A percentile compares a stretch with the other conserved stretches of the same genome.
Conservation (phyloP, 2,329 filamentous ascomycete genomes). For the Verticillium nubilum region DNA sequence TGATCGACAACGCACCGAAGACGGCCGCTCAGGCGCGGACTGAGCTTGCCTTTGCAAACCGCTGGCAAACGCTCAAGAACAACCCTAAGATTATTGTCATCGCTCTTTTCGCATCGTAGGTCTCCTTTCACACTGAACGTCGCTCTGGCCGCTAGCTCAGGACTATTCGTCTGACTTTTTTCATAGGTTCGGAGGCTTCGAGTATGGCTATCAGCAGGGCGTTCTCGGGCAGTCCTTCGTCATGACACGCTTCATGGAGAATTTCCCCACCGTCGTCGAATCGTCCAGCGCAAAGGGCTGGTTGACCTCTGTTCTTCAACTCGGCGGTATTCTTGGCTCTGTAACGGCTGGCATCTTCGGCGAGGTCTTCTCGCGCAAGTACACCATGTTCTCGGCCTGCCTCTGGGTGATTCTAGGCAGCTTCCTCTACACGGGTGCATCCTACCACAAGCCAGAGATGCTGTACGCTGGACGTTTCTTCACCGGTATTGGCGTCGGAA, state of each 20-base stretch:
- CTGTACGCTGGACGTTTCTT: constrained; percentile 28
- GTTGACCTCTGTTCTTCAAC: constrained; percentile 45
- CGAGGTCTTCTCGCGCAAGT: constrained; percentile 44
- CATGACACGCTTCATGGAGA: constrained; percentile 43
- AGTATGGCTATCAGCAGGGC: constrained; percentile 50
- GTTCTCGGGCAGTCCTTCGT: constrained; percentile 48
- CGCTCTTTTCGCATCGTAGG: constrained; percentile 29
- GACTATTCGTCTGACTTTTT: constrained; percentile 8
- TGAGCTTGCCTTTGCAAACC: constrained; percentile 2
- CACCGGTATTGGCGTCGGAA: constrained; percentile 41
- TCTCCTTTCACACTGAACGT: not conserved
- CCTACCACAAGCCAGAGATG: constrained; percentile 10
- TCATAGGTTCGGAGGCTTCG: constrained; percentile 40
- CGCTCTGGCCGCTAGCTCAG: not conserved
- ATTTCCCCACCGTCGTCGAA: constrained; percentile 41
- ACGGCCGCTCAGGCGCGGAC: not conserved
- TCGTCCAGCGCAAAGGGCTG: constrained; percentile 43
- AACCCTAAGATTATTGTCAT: constrained; percentile 31
- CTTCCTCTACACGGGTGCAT: constrained; percentile 38
- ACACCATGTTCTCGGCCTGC: constrained; percentile 45
- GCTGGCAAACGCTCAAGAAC: constrained; percentile 19
- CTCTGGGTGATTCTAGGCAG: constrained; percentile 39
- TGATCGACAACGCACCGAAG: not conserved
- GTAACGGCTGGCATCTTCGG: constrained; percentile 40
- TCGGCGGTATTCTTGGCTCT: constrained; percentile 43